phyloP scores from a whole-genome alignment of 768 basidiomycete species.

The Phaeolepiota aurea region DNA sequence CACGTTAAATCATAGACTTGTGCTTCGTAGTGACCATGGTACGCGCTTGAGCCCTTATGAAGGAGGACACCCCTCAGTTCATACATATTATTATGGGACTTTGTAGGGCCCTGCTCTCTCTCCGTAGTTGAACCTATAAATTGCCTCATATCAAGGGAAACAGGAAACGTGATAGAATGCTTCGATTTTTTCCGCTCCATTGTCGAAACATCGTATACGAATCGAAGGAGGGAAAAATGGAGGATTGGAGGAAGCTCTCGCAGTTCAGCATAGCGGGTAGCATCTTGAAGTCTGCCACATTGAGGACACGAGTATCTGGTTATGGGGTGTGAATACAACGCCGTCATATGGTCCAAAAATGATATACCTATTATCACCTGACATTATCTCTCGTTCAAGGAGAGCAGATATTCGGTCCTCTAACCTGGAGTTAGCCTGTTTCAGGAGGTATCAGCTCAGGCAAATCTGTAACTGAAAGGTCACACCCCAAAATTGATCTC shows the following conservation, averaged over 20 bases:
- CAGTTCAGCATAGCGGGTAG: conserved; percentile 69
- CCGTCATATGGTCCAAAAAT: neutral
- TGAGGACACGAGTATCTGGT: conserved; percentile 74
- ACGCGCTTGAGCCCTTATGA: conserved; percentile 89
- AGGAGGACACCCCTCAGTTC: conserved; percentile 79
- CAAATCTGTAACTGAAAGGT: conserved; percentile 4
- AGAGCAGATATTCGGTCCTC: conserved; percentile 64
- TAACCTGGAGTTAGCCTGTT: conserved; percentile 61
- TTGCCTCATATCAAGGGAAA: conserved; percentile 58
- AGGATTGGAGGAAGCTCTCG: conserved; percentile 75
- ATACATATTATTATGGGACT: conserved; percentile 39
- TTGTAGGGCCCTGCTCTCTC: conserved; percentile 7
- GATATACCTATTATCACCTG: conserved; percentile 73
- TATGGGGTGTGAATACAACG: neutral
- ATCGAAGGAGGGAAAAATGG: conserved; percentile 90
- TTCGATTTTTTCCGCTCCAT: conserved; percentile 87
- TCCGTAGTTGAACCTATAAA: conserved; percentile 37
- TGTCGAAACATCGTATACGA: conserved; percentile 74
- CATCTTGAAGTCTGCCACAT: conserved; percentile 70
- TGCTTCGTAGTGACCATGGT: conserved; percentile 86
- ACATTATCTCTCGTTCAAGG: conserved; percentile 62
- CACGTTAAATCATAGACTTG: conserved; percentile 72
- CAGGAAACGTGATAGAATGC: conserved; percentile 71
- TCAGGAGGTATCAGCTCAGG: neutral
- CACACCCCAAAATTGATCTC: conserved; percentile 76